Conservation (phyloP, 768 basidiomycete genomes). For the Amanita inopinata region DNA sequence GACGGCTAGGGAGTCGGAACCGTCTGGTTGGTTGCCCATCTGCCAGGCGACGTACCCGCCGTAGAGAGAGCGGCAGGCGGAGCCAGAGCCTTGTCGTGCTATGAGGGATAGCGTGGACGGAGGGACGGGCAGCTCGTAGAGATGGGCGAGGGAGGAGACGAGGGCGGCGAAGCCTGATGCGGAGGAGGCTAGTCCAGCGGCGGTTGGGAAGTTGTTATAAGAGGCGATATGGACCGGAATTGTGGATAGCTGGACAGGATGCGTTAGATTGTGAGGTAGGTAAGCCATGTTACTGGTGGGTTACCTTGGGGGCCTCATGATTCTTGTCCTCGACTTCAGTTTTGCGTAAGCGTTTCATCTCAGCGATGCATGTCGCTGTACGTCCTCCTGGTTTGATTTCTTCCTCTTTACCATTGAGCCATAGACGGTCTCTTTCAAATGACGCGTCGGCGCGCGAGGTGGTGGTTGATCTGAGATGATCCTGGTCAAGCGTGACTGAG, state of each 20-base stretch:
- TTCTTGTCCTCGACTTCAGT: slow-evolving; percentile 63
- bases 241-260: slow-evolving; percentile 51
- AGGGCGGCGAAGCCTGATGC: slow-evolving; percentile 97
- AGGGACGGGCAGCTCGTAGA: slow-evolving; percentile 73
- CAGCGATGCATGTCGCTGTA: slow-evolving; percentile 74
- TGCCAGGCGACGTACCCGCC: slow-evolving; percentile 98
- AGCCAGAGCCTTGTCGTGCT: slow-evolving; percentile 95
- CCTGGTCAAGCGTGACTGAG: slow-evolving; percentile 95
- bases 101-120: slow-evolving; percentile 84
- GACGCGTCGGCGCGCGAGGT: slow-evolving; percentile 76
- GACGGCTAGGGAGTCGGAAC: slow-evolving; percentile 81
- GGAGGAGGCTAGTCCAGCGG: slow-evolving; percentile 94
- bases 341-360: slow-evolving; percentile 74
- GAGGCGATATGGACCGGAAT: slow-evolving; percentile 84
- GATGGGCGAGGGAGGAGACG: slow-evolving; percentile 75
- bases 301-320: slow-evolving; percentile 55
- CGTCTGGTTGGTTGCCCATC: slow-evolving; percentile 54
- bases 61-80: slow-evolving; percentile 94
- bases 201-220: slow-evolving; percentile 98
- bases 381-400: slow-evolving; percentile 76
- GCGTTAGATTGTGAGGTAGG: slow-evolving; percentile 8
- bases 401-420: slow-evolving; percentile 93
- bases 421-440: slow-evolving; percentile 72
- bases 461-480: slow-evolving; percentile 90
- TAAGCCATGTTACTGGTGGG: slow-evolving; percentile 10